These are phyloP conservation scores for Aspergillus nidulans DNA, from an alignment of 495 filamentous ascomycete species.

Conservation along the genomic window DNA sequence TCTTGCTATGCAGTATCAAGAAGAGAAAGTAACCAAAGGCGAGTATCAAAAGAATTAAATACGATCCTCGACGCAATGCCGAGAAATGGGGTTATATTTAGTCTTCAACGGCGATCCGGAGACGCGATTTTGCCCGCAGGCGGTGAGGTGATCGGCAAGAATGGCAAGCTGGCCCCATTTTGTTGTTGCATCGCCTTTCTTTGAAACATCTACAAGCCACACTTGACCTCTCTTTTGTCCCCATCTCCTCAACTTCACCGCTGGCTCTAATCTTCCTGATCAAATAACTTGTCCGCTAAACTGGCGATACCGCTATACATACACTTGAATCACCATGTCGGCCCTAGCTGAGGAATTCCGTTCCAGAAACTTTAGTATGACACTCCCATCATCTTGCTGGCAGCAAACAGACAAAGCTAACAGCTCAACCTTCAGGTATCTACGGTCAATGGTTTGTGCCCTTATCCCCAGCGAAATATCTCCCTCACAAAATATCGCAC, in stretches of 20 bases:
- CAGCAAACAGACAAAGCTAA: slow-evolving; percentile 24
- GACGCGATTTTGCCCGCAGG: slow-evolving; percentile 18
- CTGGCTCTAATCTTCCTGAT: background rate
- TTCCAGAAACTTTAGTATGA: slow-evolving; percentile 96
- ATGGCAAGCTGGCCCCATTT: slow-evolving; percentile 23
- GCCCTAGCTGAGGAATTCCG: slow-evolving; percentile 67
- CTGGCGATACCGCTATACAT: background rate
- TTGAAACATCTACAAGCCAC: slow-evolving; percentile 9
- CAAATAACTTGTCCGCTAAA: background rate
- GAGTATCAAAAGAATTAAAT: background rate
- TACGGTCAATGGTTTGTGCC: slow-evolving; percentile 95
- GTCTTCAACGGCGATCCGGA: background rate
- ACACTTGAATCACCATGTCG: slow-evolving; percentile 41
- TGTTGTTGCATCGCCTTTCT: slow-evolving; percentile 14
- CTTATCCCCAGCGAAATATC: background rate
- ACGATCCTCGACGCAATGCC: background rate
- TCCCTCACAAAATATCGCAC: slow-evolving; percentile 1
- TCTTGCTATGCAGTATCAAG: background rate
- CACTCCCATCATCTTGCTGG: slow-evolving; percentile 19
- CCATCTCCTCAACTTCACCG: slow-evolving; percentile 5
- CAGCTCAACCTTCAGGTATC: slow-evolving; percentile 64
- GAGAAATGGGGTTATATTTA: background rate
- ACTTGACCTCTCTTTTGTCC: background rate
- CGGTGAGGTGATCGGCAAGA: slow-evolving; percentile 21
- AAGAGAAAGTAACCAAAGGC: background rate